phyloP scores from a whole-genome alignment of 108 stramenopile species.

The Nitzschia sp. region DNA sequence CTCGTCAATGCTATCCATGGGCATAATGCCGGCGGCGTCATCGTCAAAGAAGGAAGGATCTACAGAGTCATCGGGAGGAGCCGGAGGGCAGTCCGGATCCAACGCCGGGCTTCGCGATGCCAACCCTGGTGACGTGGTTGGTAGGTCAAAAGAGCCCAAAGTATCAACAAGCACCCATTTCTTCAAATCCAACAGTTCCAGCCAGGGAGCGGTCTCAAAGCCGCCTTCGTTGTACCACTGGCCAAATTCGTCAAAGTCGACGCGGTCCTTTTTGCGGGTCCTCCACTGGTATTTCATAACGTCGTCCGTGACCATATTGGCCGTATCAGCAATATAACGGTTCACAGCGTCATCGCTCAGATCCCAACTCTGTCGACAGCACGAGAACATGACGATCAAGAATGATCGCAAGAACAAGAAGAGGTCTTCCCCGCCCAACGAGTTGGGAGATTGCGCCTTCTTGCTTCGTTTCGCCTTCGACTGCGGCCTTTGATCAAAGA shows the following conservation, averaged over 20 bases:
- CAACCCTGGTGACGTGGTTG: constrained; percentile 2
- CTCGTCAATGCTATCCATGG: constrained; percentile 65
- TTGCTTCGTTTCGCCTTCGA: constrained; percentile 37
- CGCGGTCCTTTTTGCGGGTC: constrained; percentile 58
- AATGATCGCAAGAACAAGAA: constrained; percentile 81
- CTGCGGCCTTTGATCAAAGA: constrained; percentile 59
- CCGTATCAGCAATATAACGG: constrained; percentile 77
- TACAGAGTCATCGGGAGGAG: constrained; percentile 51
- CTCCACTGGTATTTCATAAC: constrained; percentile 82
- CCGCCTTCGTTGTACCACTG: constrained; percentile 97
- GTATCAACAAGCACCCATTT: constrained; percentile 89
- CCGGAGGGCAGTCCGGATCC: constrained; percentile 37
- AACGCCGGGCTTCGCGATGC: not conserved
- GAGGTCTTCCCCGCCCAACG: constrained; percentile 64
- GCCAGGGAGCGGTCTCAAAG: constrained; percentile 89
- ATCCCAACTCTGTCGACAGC: constrained; percentile 85
- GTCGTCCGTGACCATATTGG: constrained; percentile 77
- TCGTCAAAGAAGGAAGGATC: constrained; percentile 54
- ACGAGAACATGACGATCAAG: constrained; percentile 86
- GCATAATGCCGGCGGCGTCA: constrained; percentile 45
- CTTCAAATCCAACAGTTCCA: constrained; percentile 93
- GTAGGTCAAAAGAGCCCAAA: constrained; percentile 20
- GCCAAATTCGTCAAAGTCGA: constrained; percentile 91
- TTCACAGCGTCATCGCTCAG: constrained; percentile 68
- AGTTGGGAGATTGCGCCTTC: constrained; percentile 24